Conservation (phyloP, 306 rosid species). For the Canavalia gladiata region DNA sequence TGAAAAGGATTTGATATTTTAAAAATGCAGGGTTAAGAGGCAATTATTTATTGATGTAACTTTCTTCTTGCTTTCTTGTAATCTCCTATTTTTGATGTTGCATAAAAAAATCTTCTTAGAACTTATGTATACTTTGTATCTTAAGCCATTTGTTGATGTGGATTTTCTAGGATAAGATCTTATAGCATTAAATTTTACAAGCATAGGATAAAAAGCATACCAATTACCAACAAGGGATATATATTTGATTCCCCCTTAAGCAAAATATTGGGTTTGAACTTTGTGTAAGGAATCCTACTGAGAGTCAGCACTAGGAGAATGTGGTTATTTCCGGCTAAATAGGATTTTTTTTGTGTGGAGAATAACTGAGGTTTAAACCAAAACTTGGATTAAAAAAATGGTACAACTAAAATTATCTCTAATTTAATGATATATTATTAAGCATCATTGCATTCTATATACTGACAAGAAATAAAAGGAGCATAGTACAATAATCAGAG, state of each 20-base stretch:
- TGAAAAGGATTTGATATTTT: background rate
- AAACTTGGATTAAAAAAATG: no score
- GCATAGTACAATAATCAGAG: no score
- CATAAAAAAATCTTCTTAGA: background rate
- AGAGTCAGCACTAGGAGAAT: no score
- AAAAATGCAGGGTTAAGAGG: background rate
- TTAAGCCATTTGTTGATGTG: background rate
- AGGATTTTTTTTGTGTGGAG: no score
- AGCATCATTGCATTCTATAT: conserved; percentile 3
- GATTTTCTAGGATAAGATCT: background rate
- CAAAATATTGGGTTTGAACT: no score
- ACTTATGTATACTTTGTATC: background rate
- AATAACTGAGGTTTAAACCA: no score
- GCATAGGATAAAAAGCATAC: no score
- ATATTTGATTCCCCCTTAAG: no score
- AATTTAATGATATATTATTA: background rate
- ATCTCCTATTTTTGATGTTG: background rate
- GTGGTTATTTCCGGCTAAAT: no score
- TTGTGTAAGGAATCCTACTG: no score
- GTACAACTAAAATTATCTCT: background rate
- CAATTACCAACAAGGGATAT: no score
- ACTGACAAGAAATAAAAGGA: background rate
- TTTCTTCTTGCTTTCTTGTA: background rate
- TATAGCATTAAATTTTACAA: background rate
- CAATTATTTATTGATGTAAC: background rate